Percentiles rank a stretch among this genome's conserved stretches.
phyloP scores from a whole-genome alignment of 2,329 filamentous ascomycete species.

The Lachnellula willkommii region DNA sequence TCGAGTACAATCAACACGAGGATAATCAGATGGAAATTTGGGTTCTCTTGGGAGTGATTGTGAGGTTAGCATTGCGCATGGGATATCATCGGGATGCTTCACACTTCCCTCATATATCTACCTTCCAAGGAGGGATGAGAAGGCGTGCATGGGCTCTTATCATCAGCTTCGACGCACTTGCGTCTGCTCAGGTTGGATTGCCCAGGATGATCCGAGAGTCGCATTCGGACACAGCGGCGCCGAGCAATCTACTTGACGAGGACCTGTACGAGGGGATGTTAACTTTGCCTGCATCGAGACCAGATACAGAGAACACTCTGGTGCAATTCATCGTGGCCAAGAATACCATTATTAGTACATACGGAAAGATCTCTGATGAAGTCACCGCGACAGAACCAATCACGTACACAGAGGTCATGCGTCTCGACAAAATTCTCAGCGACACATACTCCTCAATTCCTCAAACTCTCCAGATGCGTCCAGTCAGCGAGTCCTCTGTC shows the following conservation, averaged over 20 bases:
- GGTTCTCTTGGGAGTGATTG: slow-evolving; percentile 44
- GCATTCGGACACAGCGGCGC: slow-evolving; percentile 57
- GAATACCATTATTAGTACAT: slow-evolving; percentile 42
- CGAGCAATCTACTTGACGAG: slow-evolving; percentile 58
- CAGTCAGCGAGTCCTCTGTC: not conserved
- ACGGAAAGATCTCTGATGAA: slow-evolving; percentile 47
- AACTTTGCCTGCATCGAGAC: slow-evolving; percentile 50
- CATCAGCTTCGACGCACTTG: slow-evolving; percentile 55
- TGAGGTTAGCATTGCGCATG: slow-evolving; percentile 52
- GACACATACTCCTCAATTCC: slow-evolving; percentile 38
- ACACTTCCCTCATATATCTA: slow-evolving; percentile 42
- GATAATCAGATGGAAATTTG: slow-evolving; percentile 50
- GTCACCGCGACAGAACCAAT: slow-evolving; percentile 45
- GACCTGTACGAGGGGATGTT: slow-evolving; percentile 55
- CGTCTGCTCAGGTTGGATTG: slow-evolving; percentile 62
- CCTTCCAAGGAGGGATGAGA: slow-evolving; percentile 57
- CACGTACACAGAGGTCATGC: slow-evolving; percentile 45
- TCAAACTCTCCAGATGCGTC: not conserved
- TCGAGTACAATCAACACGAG: slow-evolving; percentile 47
- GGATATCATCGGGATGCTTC: slow-evolving; percentile 52
- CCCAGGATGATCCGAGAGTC: slow-evolving; percentile 60
- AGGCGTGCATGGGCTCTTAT: slow-evolving; percentile 51
- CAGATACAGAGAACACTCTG: slow-evolving; percentile 50
- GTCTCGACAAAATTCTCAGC: slow-evolving; percentile 42
- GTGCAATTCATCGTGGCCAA: slow-evolving; percentile 51